Evolutionary conservation across 805 yeast genomes (phyloP).

Genomic region (Candida tammaniensis): DNA sequence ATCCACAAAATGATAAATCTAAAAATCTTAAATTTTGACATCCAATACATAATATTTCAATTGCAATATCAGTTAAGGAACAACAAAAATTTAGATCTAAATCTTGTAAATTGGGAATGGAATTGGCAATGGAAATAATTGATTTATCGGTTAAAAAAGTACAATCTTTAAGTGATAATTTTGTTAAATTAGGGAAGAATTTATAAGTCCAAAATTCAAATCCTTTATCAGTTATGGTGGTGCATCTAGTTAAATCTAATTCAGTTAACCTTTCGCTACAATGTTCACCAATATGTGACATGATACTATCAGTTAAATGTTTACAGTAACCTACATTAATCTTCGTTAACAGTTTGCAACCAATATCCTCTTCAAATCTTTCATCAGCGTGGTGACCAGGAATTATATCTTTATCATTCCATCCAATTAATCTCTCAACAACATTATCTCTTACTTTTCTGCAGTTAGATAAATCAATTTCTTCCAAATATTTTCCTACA

Average conservation of each 20-base stretch:
- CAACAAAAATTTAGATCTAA: slow-evolving; percentile 73
- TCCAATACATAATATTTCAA: slow-evolving; percentile 66
- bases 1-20: slow-evolving; percentile 72
- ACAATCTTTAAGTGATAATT: slow-evolving; percentile 64
- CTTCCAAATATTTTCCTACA: slow-evolving; percentile 57
- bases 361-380: slow-evolving; percentile 31
- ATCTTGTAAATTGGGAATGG: slow-evolving; percentile 55
- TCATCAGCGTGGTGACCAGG: slow-evolving; percentile 8
- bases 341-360: slow-evolving; percentile 56
- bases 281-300: slow-evolving; percentile 59
- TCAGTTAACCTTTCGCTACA: slow-evolving; percentile 54
- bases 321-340: slow-evolving; percentile 72
- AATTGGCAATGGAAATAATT: slow-evolving; percentile 56
- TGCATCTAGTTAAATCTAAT: slow-evolving; percentile 69
- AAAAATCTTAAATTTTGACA: slow-evolving; percentile 53
- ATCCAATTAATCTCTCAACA: slow-evolving; percentile 65
- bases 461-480: slow-evolving; percentile 68
- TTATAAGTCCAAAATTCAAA: slow-evolving; percentile 62
- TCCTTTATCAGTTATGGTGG: slow-evolving; percentile 74
- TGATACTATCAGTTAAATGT: slow-evolving; percentile 64
- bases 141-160: slow-evolving; percentile 69
- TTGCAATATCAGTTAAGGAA: slow-evolving; percentile 64
- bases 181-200: slow-evolving; percentile 51
- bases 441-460: slow-evolving; percentile 72
- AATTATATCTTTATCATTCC: slow-evolving; percentile 29